Base-by-base conservation (phyloP, 1,284 basidiomycete species). In the Leucoagaricus sp. region DNA sequence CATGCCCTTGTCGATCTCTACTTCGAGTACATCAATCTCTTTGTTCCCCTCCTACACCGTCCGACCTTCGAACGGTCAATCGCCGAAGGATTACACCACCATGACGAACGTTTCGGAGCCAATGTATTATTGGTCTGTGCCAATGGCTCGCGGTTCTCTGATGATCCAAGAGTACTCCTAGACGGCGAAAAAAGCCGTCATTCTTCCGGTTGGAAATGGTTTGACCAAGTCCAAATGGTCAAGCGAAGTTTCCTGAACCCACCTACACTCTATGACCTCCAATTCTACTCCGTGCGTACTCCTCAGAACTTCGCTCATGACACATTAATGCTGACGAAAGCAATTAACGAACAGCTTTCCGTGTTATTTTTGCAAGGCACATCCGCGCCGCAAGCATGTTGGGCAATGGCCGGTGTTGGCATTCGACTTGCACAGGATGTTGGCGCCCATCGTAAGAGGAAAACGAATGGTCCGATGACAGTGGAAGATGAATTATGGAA, bases 91-190 rank as follows among this genome's bases (percentile, higher is more conserved):
- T 66, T 86, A 17, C 87, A 93, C 65, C 71, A 77, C 25, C 75
- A 65, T 1, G 82, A 91, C 63, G 63, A 77, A 4, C 71, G 79
- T 0, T 94, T 95, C 67, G 88, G 81, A 9, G 80, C 83, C 6
- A 81, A 89, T 1, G 80, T 91, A 50, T 72, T 94, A 13, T 78
- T 93, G 25, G 83, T 94, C 0, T 94, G 91, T 64, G 90, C 93
- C 0, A 78, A 87, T 45, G 93, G 83, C 4, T 75, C 91, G 0
- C 80, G 90, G 23, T 90, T 79, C 65, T 83, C 85, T 5, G 78
- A 87, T 50, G 93, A 93, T 66, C 78, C 77, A 0, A 74, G 89
- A 5, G 84, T 89, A 0, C 67, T 82, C 57, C 68, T 78, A 12
- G 78, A 82, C 10, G 77, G 66, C 12, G 64, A 69, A 40, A 70